A percentile compares a stretch with the other conserved stretches of the same genome.
Conservation (phyloP, 805 yeast species). For the Pichia eremophila region DNA sequence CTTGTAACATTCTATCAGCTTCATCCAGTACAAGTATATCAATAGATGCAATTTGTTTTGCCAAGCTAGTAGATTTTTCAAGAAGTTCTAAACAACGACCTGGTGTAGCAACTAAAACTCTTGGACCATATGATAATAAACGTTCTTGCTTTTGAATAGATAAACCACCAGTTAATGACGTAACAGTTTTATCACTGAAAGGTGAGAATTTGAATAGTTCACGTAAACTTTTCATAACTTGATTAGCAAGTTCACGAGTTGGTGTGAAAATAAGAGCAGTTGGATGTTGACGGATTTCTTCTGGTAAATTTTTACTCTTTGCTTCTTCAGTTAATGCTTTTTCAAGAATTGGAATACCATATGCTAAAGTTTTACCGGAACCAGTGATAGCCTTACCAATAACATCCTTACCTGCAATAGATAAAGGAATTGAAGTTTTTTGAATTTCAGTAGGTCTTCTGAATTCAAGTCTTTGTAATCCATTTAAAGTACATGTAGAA, state of each 20-base stretch:
- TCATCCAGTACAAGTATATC: constrained; percentile 73
- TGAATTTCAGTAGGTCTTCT: constrained; percentile 79
- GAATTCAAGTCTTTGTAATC: constrained; percentile 51
- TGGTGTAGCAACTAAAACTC: constrained; percentile 86
- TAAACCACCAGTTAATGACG: constrained; percentile 88
- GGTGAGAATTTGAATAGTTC: constrained; percentile 44
- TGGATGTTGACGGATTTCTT: constrained; percentile 32
- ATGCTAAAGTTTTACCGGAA: constrained; percentile 94
- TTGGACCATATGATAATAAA: constrained; percentile 62
- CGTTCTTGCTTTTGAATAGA: constrained; percentile 91
- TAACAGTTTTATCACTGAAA: constrained; percentile 38
- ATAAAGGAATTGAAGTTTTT: constrained; percentile 60
- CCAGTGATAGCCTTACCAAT: constrained; percentile 97
- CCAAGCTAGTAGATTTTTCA: constrained; percentile 46
- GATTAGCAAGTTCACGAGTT: constrained; percentile 93
- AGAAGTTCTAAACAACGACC: constrained; percentile 83
- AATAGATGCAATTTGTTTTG: constrained; percentile 33
- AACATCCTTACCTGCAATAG: constrained; percentile 66
- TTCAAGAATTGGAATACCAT: constrained; percentile 86
- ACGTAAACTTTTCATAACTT: constrained; percentile 75
- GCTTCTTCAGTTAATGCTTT: constrained; percentile 31
- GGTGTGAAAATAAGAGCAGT: constrained; percentile 84
- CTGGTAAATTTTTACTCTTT: not conserved
- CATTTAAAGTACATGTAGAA: constrained; percentile 50
- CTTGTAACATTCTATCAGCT: constrained; percentile 90